Evolutionary conservation across 2,329 filamentous ascomycete genomes (phyloP), one percentile per base, ranked within the genome.

Genomic region (Claviceps lovelessii): DNA sequence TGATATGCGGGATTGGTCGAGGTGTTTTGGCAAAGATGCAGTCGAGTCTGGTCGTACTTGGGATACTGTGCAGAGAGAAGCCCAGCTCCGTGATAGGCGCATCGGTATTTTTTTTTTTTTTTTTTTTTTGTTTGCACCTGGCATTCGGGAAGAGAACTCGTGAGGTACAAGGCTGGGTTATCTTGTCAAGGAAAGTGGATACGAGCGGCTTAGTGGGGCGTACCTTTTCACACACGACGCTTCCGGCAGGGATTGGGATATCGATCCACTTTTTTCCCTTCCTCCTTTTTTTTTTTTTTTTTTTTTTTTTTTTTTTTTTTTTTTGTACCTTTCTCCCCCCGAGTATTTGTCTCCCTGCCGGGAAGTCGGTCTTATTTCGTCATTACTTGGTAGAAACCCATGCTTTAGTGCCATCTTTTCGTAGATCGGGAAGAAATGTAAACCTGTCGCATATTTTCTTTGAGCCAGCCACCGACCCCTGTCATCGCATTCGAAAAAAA

Each of bases 141-240:
- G 17, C 15, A 41, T 41, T n/a, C 39, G 17, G 17, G 17, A 41
- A 41, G 39, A 17, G 39, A 41, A 41, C 17, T n/a, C n/a, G 39
- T 5, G 39, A 41, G 15, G 17, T 41, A 41, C 39, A 17, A 41
- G 39, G 39, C 39, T 41, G 15, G 39, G 4, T n/a, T 41, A 5
- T 41, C 39, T 41, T n/a, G 13, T 47, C 45, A 31, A 47, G 10
- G 35, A 37, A 37, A 31, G 53, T 54, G 41, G 53, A 47, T 54
- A 55, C 52, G n/a, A 50, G 55, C 46, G 57, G 58, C 53, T 56
- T 58, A 55, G 54, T 57, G 59, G 57, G 60, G 59, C 52, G 23
- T n/a, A 10, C 33, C 33, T 47, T 47, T 37, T 37, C 42, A 5
- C 13, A 9, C 42, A 28, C 17, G 10, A 23, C 41, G 15, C 42